A percentile compares a stretch with the other conserved stretches of the same genome.
Evolutionary conservation across 164 flowering plant species (phyloP).

Genomic region (Santalum album): DNA sequence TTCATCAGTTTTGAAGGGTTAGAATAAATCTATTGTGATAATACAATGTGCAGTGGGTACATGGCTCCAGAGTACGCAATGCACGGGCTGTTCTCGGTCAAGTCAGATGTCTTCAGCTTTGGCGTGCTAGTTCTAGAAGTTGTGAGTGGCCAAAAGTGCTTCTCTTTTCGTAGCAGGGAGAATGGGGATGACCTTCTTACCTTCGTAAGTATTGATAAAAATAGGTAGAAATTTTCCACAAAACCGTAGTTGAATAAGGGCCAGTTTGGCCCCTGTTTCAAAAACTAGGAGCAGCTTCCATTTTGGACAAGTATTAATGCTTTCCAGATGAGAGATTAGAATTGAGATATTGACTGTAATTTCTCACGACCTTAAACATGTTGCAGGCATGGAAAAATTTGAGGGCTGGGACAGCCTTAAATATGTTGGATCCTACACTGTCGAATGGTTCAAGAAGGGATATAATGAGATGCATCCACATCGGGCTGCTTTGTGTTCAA

Average conservation of each 20-base stretch:
- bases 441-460: not conserved
- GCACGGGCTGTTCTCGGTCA: constrained; percentile 22
- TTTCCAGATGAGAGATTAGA: too few species aligned
- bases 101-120: constrained; percentile 5
- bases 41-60: constrained; percentile 15
- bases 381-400: constrained; percentile 1
- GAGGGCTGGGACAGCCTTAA: constrained; percentile 1
- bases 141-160: constrained; percentile 15
- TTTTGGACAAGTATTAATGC: too few species aligned
- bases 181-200: constrained; percentile 7
- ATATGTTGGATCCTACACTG: not conserved
- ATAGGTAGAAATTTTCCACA: not conserved
- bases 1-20: too few species aligned
- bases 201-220: constrained; percentile 16
- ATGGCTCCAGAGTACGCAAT: constrained; percentile 14
- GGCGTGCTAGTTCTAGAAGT: constrained; percentile 19
- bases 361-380: too few species aligned
- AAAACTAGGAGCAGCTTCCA: too few species aligned
- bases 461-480: constrained; percentile 1
- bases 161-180: not conserved
- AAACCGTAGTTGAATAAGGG: too few species aligned
- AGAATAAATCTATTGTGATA: not conserved
- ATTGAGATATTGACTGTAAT: too few species aligned
- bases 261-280: too few species aligned
- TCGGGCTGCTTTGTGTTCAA: not conserved